Conservation (phyloP, 176 grass and related monocot genomes). For the Bolboschoenus planiculmis region DNA sequence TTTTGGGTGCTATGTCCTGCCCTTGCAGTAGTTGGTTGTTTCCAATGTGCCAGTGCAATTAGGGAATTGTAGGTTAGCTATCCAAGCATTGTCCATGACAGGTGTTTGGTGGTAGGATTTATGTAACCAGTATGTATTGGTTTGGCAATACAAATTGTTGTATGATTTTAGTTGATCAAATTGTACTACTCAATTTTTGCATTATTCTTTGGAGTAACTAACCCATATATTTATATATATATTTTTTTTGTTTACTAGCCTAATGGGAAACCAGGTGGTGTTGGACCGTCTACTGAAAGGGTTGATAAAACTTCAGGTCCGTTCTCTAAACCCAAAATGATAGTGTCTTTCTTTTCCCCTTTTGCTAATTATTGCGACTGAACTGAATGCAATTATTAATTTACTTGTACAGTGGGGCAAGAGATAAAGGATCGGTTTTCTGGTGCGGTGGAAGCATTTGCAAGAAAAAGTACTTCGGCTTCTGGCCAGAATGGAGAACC, state of each 20-base stretch:
- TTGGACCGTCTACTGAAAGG: constrained; percentile 48
- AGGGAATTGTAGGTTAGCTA: neutral
- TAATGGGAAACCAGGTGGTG: constrained; percentile 49
- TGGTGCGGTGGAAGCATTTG: constrained; percentile 85
- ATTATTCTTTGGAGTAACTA: neutral
- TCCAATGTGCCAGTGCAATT: neutral
- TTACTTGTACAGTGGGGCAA: constrained; percentile 53
- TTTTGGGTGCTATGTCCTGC: neutral
- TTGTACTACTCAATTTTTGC: neutral
- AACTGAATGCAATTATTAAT: neutral
- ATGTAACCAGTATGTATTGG: neutral
- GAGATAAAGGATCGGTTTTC: constrained; percentile 86
- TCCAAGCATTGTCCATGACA: neutral
- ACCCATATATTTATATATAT: neutral
- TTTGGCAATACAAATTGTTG: neutral
- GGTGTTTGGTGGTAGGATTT: neutral
- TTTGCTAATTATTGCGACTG: neutral
- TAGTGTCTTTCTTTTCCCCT: constrained; percentile 6
- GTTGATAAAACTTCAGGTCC: constrained; percentile 58
- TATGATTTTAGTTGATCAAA: neutral
- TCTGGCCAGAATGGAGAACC: constrained; percentile 49
- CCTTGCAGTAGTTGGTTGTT: neutral
- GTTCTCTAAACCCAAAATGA: neutral
- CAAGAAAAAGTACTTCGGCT: constrained; percentile 56
- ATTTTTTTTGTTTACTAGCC: constrained; percentile 34